Conservation (phyloP, 1,139 yeast species). For the Spencermartinsiella ligniputridi region DNA sequence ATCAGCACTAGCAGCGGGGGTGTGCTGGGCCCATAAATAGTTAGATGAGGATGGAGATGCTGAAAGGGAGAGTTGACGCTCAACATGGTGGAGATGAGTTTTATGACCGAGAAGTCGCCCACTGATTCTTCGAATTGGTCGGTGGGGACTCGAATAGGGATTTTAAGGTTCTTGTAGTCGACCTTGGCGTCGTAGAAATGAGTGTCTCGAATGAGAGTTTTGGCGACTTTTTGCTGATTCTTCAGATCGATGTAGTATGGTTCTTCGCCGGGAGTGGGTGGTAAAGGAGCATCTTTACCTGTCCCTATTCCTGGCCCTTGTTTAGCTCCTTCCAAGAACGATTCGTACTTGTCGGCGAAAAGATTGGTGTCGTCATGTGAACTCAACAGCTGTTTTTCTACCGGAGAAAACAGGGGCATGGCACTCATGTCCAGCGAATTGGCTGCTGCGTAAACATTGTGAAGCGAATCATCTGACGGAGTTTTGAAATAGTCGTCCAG, state of each 20-base stretch:
- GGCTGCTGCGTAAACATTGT: slow-evolving; percentile 38
- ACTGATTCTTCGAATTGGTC: slow-evolving; percentile 32
- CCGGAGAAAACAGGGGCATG: slow-evolving; percentile 30
- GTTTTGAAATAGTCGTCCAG: slow-evolving; percentile 41
- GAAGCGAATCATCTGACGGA: slow-evolving; percentile 28
- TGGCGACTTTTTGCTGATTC: slow-evolving; percentile 24
- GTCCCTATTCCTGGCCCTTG: background rate
- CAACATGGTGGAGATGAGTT: slow-evolving; percentile 24
- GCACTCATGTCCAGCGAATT: slow-evolving; percentile 34
- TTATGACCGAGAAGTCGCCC: slow-evolving; percentile 31
- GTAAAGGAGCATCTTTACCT: background rate
- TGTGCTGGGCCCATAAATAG: slow-evolving; percentile 52
- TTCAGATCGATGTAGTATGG: slow-evolving; percentile 28
- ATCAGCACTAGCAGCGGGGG: slow-evolving; percentile 56
- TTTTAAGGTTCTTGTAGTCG: slow-evolving; percentile 30
- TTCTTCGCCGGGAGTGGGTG: slow-evolving; percentile 3
- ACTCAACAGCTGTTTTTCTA: slow-evolving; percentile 32
- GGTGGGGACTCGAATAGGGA: slow-evolving; percentile 35
- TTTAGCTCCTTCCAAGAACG: background rate
- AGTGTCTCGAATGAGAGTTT: slow-evolving; percentile 25
- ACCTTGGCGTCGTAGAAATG: slow-evolving; percentile 33
- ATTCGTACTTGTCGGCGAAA: slow-evolving; percentile 30
- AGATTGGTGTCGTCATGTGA: slow-evolving; percentile 28
- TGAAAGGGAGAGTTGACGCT: slow-evolving; percentile 14
- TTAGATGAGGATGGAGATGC: slow-evolving; percentile 33